Evolutionary conservation across 306 rosid genomes (phyloP).

Genomic region (Elaeagnus macrophylla): DNA sequence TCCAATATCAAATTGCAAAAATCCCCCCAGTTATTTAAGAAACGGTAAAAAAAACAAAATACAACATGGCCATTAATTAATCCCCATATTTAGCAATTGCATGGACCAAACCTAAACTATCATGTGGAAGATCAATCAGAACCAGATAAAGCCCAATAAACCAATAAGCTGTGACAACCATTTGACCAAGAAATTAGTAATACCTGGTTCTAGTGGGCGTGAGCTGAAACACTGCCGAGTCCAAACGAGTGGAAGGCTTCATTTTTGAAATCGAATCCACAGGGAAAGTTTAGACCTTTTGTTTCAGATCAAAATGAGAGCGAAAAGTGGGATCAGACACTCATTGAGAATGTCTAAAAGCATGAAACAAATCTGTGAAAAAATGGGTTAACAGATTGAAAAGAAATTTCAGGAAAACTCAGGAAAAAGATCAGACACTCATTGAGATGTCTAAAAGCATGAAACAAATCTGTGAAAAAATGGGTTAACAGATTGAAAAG

Average conservation of each 20-base stretch:
- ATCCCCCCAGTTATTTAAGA: constrained; percentile 18
- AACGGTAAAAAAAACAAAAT: constrained; percentile 5
- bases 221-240: constrained; percentile 86
- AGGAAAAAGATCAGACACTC: constrained; percentile 21
- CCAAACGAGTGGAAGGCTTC: constrained; percentile 68
- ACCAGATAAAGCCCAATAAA: constrained; percentile 10
- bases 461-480: constrained; percentile 5
- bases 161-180: neutral
- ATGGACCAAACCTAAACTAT: constrained; percentile 8
- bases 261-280: constrained; percentile 19
- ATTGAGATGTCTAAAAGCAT: constrained; percentile 11
- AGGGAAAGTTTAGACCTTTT: constrained; percentile 13
- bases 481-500: constrained; percentile 20
- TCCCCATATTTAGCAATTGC: neutral
- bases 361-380: constrained; percentile 6
- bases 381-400: constrained; percentile 19
- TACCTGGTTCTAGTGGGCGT: constrained; percentile 96
- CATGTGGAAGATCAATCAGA: constrained; percentile 8
- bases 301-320: constrained; percentile 3
- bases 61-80: constrained; percentile 7
- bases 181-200: neutral
- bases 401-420: constrained; percentile 24
- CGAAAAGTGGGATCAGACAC: constrained; percentile 28
- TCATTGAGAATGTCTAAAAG: constrained; percentile 10
- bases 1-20: constrained; percentile 10